phyloP scores from a whole-genome alignment of 371 early-diverging fungal species.

The Chytridium lagenaria region DNA sequence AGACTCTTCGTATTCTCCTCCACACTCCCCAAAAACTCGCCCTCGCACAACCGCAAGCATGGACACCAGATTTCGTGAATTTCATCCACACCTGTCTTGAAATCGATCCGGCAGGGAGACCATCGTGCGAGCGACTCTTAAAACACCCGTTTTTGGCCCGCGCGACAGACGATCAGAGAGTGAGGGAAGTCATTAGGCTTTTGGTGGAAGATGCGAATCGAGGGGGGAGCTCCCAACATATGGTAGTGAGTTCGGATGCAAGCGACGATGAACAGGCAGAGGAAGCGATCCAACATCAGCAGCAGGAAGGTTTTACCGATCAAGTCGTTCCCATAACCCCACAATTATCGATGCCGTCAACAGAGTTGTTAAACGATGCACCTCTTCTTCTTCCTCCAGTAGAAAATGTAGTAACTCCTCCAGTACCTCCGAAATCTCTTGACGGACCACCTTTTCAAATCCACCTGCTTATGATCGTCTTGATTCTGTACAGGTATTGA shows the following conservation, averaged over 20 bases:
- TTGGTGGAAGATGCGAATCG: too few species aligned
- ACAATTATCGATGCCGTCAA: conserved; percentile 33
- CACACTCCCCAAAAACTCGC: conserved; percentile 49
- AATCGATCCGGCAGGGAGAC: conserved; percentile 55
- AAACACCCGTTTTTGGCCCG: conserved; percentile 59
- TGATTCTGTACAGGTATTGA: too few species aligned
- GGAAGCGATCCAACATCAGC: conserved; percentile 33
- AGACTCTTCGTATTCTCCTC: conserved; percentile 59
- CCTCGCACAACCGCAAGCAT: conserved; percentile 59
- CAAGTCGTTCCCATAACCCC: conserved; percentile 41
- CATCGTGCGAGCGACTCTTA: conserved; percentile 54
- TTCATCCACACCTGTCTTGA: conserved; percentile 56
- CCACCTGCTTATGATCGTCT: too few species aligned
- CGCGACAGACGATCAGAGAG: conserved; percentile 46
- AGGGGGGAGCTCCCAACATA: neutral
- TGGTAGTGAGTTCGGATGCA: conserved; percentile 45
- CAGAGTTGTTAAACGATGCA: conserved; percentile 9
- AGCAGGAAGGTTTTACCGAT: conserved; percentile 27
- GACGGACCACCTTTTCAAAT: too few species aligned
- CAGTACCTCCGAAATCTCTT: too few species aligned
- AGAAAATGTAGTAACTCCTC: too few species aligned
- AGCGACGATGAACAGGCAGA: conserved; percentile 57
- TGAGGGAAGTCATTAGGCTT: conserved; percentile 20
- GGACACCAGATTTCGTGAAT: conserved; percentile 55
- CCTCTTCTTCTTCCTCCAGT: too few species aligned